phyloP scores from a whole-genome alignment of 2,329 filamentous ascomycete species.

The Cladosporium sphaerospermum region DNA sequence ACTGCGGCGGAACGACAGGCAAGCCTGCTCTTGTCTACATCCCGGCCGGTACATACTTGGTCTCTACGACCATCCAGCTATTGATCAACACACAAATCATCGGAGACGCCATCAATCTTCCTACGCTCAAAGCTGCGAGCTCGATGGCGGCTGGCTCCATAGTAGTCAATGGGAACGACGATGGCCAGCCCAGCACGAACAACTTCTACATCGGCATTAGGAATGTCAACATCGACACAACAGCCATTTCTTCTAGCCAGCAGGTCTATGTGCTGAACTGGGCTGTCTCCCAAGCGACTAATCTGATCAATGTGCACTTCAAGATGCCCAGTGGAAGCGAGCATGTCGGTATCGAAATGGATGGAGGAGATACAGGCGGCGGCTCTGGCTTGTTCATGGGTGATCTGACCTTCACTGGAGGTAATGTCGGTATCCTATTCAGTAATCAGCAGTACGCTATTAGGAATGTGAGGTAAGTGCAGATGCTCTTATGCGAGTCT shows the following conservation, averaged over 20 bases:
- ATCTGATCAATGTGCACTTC: slow-evolving; percentile 26
- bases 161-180: slow-evolving; percentile 1
- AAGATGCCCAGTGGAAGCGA: slow-evolving; percentile 31
- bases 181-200: slow-evolving; percentile 13
- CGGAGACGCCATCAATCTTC: slow-evolving; percentile 65
- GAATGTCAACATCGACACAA: slow-evolving; percentile 27
- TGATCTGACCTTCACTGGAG: slow-evolving; percentile 41
- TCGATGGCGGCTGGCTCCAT: slow-evolving; percentile 2
- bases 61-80: slow-evolving; percentile 70
- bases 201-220: slow-evolving; percentile 27
- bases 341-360: slow-evolving; percentile 33
- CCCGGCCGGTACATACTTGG: slow-evolving; percentile 37
- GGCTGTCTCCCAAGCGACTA: slow-evolving; percentile 26
- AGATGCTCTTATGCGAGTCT: too few relatives aligned
- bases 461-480: slow-evolving; percentile 45
- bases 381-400: slow-evolving; percentile 43
- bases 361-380: slow-evolving; percentile 28
- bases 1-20: slow-evolving; percentile 53
- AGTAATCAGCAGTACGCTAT: slow-evolving; percentile 52
- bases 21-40: slow-evolving; percentile 50
- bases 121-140: slow-evolving; percentile 55
- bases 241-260: slow-evolving; percentile 13
- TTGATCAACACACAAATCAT: slow-evolving; percentile 91
- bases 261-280: slow-evolving; percentile 23
- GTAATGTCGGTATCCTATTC: slow-evolving; percentile 35